These are phyloP conservation scores for Schwanniomyces occidentalis DNA, from an alignment of 805 yeast genomes.

Conservation along the genomic window DNA sequence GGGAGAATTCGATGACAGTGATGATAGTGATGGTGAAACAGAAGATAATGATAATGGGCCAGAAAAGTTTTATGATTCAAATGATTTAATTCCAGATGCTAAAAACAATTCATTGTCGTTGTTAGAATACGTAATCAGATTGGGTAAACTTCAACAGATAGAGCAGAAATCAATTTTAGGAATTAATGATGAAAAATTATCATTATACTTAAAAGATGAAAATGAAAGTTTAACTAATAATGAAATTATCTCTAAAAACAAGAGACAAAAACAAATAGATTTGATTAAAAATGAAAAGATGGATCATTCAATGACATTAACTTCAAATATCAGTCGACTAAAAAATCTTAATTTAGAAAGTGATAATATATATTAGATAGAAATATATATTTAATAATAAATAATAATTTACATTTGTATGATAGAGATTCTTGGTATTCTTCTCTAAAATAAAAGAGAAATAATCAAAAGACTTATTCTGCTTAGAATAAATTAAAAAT, in stretches of 20 bases:
- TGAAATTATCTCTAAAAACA: constrained; percentile 19
- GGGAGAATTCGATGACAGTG: constrained; percentile 26
- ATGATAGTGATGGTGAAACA: constrained; percentile 23
- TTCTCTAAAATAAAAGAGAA: too few relatives aligned
- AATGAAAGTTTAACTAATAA: constrained; percentile 12
- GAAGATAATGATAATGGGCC: constrained; percentile 18
- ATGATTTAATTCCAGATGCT: constrained; percentile 9
- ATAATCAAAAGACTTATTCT: not conserved
- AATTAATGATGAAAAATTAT: constrained; percentile 65
- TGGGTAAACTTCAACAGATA: constrained; percentile 58
- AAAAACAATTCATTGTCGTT: constrained; percentile 47
- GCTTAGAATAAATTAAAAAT: not conserved
- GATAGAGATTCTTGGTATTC: too few relatives aligned
- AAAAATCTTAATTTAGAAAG: constrained; percentile 26
- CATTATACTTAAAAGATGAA: constrained; percentile 63
- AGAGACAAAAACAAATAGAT: constrained; percentile 13
- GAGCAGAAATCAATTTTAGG: constrained; percentile 55
- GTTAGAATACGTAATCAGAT: constrained; percentile 62
- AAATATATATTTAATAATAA: too few relatives aligned
- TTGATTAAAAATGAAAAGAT: constrained; percentile 12
- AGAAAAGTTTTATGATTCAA: constrained; percentile 13
- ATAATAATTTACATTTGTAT: too few relatives aligned
- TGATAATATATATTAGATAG: constrained; percentile 4
- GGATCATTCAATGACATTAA: constrained; percentile 20
- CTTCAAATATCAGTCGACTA: constrained; percentile 35